Evolutionary conservation across 257 asterid genomes (phyloP), one percentile per base, ranked within the genome.

Genomic region (Coffea canephora): DNA sequence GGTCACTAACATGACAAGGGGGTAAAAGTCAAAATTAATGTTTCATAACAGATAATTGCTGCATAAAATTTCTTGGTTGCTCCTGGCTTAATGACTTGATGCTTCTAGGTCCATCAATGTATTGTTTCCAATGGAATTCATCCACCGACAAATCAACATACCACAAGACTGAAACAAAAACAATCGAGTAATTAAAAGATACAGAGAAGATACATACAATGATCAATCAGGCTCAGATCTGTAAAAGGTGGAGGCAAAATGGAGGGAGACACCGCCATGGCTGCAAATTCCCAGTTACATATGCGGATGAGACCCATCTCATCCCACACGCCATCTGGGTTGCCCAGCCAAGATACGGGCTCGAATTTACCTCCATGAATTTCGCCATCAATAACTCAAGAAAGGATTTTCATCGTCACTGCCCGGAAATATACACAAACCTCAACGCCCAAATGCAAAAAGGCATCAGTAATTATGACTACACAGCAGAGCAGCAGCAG

Each of bases 271-370:
- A 15, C 55, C 46, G 81, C 83, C 79, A 82, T 80, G 85, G 88
- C 83, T 85, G 88, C 88, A 80, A 80, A 80, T 65, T 69, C 67
- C 79, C 69, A 46, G 79, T 69, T 54, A 79, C 78, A 57, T 45
- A 23, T 16, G 55, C 11, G 45, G 43, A 45, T 25, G 9, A 54
- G 39, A 43, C 80, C 74, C 69, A 36, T 16, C n/a, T 76, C 45
- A 66, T 41, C 66, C 57, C 82, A 71, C 41, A 31, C 36, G 36
- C 76, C 77, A 15, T 71, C 64, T 21, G 8, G 11, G 77, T 73
- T 82, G 84, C 82, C 84, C 67, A 0, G 59, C 59, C 59, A 54
- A 54, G 59, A 54, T 54, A 54, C 59, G 59, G 59, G 21, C 15
- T 13, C 23, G 25, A 49, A 8, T 49, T 75, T 8, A 49, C 36